phyloP scores from a whole-genome alignment of 805 yeast genomes.

The Suhomyces prunicola region DNA sequence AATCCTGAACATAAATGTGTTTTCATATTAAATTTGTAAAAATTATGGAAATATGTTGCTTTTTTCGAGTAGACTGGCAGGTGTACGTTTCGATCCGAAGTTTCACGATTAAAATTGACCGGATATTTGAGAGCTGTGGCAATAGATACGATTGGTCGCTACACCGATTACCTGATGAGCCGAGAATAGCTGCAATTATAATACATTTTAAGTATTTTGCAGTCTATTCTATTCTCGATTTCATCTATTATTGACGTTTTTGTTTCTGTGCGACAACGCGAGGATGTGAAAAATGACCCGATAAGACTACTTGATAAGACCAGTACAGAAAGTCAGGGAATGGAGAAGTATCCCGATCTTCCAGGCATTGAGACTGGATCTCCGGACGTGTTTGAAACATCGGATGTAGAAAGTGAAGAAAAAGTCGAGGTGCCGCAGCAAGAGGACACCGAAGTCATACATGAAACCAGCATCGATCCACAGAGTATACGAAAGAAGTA shows the following conservation, averaged over 20 bases:
- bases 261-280: neutral
- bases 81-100: too few relatives aligned
- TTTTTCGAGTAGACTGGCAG: too few relatives aligned
- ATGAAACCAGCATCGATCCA: neutral
- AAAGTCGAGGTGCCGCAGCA: neutral
- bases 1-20: too few relatives aligned
- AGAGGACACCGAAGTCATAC: neutral
- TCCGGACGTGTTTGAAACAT: slow-evolving; percentile 44
- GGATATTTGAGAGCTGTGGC: too few relatives aligned
- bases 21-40: too few relatives aligned
- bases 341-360: slow-evolving; percentile 14
- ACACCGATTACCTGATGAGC: too few relatives aligned
- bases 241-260: neutral
- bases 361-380: slow-evolving; percentile 17
- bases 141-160: too few relatives aligned
- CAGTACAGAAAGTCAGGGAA: neutral
- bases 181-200: too few relatives aligned
- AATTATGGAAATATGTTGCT: too few relatives aligned
- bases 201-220: too few relatives aligned
- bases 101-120: too few relatives aligned
- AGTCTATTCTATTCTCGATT: too few relatives aligned
- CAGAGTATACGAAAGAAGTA: neutral
- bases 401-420: slow-evolving; percentile 37
- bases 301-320: neutral
- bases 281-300: neutral